Evolutionary conservation across 345 rosid species (phyloP), one percentile per base, ranked within the genome.

Genomic region (Conringia planisiliqua): DNA sequence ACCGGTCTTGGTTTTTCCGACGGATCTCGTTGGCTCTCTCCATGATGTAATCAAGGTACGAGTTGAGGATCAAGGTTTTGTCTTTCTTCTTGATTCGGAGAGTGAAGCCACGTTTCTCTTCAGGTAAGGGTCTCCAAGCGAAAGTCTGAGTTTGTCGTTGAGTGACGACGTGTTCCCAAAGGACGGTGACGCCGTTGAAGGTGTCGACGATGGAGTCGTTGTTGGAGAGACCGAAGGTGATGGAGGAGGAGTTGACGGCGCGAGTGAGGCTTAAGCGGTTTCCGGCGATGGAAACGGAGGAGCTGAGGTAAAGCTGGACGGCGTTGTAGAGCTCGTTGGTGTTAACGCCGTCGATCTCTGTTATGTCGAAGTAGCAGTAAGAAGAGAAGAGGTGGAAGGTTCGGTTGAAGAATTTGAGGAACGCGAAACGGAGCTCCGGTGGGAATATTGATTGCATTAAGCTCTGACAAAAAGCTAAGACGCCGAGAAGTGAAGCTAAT

Each of bases 291-390:
- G 95, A 90, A 24, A 85, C 86, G 18, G 87, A 86, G 39, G 92
- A 85, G 86, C 96, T 87, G 0, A 95, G 75, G 83, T 95, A 95
- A 35, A 95, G 93, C 83, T 95, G 99, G 71, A 90, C 96, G n/a
- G 99, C 99, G 93, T 85, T 84, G 85, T 95, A 95, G 73, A 95
- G 99, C 59, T 95, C 97, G 89, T 95, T 91, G 78, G 99, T 91
- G 88, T 95, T 95, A 13, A 95, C 97, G 46, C 97, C 99, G 75
- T 95, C 97, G 61, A 90, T 90, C 76, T 95, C 97, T 0, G 97
- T 92, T 64, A 92, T 92, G 81, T 95, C 99, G 67, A 86, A 95
- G 89, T 90, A 91, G 62, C 93, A 90, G 71, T 85, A 85, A 27
- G 89, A 24, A 33, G 89, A 87, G 81, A 89, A 87, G 68, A 86